Conservation (phyloP, 2,329 filamentous ascomycete genomes). For the Fusarium abutilonis region DNA sequence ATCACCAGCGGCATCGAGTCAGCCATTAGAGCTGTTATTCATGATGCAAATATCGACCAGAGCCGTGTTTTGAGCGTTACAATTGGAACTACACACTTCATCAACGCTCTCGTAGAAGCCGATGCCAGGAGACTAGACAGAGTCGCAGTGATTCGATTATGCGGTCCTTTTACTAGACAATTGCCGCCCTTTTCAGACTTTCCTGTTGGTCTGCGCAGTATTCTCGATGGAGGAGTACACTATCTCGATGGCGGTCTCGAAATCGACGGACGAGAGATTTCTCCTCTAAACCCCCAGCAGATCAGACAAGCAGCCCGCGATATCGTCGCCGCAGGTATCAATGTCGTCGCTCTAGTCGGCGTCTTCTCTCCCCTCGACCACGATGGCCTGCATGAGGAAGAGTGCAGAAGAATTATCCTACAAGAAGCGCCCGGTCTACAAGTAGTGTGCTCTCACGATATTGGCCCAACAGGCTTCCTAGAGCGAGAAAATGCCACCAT, state of each 20-base stretch:
- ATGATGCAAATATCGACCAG: conserved; percentile 51
- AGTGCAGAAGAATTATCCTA: conserved; percentile 51
- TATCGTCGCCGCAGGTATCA: conserved; percentile 51
- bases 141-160: conserved; percentile 59
- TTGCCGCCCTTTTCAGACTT: conserved; percentile 60
- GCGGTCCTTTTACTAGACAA: conserved; percentile 56
- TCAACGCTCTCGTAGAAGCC: conserved; percentile 60
- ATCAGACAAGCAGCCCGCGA: conserved; percentile 48
- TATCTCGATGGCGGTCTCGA: conserved; percentile 59
- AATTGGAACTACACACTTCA: conserved; percentile 62
- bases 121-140: conserved; percentile 55
- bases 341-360: conserved; percentile 55
- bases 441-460: conserved; percentile 56
- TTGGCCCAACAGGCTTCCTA: conserved; percentile 57
- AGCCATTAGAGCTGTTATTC: conserved; percentile 57
- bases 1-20: conserved; percentile 60
- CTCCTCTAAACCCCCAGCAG: conserved; percentile 50
- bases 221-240: conserved; percentile 54
- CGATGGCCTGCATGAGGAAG: conserved; percentile 53
- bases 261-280: conserved; percentile 59
- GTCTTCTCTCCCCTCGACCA: conserved; percentile 59
- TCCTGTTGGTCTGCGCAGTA: conserved; percentile 51
- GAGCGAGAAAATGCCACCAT: conserved; percentile 65
- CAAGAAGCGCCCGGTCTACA: conserved; percentile 49
- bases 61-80: conserved; percentile 57